phyloP scores from a whole-genome alignment of 345 rosid genomes.

The Alliaria petiolata region DNA sequence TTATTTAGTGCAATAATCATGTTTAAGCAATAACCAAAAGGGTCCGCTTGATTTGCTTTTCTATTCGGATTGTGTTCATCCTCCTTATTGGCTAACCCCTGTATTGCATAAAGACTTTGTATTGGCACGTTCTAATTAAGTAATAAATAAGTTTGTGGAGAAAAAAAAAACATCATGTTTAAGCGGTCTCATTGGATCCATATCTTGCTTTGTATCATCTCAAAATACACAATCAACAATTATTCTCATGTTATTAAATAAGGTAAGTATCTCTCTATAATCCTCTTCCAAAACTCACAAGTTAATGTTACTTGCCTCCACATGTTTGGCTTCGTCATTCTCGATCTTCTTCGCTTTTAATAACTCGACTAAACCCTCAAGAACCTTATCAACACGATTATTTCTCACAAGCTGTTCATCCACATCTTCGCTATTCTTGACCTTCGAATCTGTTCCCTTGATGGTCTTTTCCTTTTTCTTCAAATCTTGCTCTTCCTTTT shows the following conservation, averaged over 20 bases:
- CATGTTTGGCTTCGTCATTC: constrained; percentile 8
- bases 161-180: not conserved
- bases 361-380: constrained; percentile 38
- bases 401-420: constrained; percentile 39
- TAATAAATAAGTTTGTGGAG: too few relatives aligned
- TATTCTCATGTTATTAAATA: not conserved
- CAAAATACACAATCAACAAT: not conserved
- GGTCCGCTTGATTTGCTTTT: too few relatives aligned
- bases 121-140: too few relatives aligned
- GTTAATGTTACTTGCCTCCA: not conserved
- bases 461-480: not conserved
- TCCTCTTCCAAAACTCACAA: not conserved
- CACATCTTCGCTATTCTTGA: constrained; percentile 30
- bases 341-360: constrained; percentile 28
- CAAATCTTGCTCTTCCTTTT: not conserved
- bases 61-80: too few relatives aligned
- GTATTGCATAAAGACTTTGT: too few relatives aligned
- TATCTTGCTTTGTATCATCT: not conserved
- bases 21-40: too few relatives aligned
- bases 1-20: too few relatives aligned
- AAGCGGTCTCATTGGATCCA: not conserved
- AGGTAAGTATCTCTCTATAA: too few relatives aligned
- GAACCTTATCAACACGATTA: constrained; percentile 32
- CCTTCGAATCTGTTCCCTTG: not conserved
- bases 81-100: too few relatives aligned